These are phyloP conservation scores for Phaffia australis DNA, from an alignment of 768 basidiomycete species.

Conservation along the genomic window DNA sequence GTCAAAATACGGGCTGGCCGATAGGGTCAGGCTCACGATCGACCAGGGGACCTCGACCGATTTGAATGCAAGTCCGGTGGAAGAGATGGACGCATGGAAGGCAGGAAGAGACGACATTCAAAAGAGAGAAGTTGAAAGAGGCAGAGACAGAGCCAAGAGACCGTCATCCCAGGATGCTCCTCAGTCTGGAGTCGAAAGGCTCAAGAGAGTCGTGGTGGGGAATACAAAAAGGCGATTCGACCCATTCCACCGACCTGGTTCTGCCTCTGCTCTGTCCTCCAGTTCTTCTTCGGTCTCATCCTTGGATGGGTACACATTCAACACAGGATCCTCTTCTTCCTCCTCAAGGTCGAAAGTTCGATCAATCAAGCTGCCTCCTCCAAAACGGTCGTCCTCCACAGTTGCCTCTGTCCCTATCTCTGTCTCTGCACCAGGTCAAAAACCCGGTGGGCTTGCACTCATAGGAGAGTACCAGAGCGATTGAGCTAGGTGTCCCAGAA, in stretches of 20 bases:
- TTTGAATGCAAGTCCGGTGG: constrained; percentile 21
- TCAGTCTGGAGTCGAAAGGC: constrained; percentile 13
- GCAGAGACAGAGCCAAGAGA: constrained; percentile 56
- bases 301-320: no score
- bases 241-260: constrained; percentile 10
- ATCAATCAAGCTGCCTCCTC: no score
- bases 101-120: constrained; percentile 37
- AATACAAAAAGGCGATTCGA: constrained; percentile 20
- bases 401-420: no score
- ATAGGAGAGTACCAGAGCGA: no score
- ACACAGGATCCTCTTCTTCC: no score
- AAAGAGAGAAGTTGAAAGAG: constrained; percentile 32
- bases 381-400: no score
- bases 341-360: no score
- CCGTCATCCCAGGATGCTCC: constrained; percentile 32
- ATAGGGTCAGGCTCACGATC: constrained; percentile 50
- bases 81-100: constrained; percentile 49
- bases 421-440: no score
- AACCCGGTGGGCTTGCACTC: no score
- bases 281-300: no score
- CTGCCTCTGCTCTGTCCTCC: no score
- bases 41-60: constrained; percentile 7
- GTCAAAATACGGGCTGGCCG: constrained; percentile 64
- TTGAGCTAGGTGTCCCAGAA: no score
- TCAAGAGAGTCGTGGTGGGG: constrained; percentile 16